Percentiles rank a stretch among this genome's conserved stretches.
These are phyloP conservation scores for Volvox reticuliferus DNA, from an alignment of 139 green algal species.

Conservation along the genomic window DNA sequence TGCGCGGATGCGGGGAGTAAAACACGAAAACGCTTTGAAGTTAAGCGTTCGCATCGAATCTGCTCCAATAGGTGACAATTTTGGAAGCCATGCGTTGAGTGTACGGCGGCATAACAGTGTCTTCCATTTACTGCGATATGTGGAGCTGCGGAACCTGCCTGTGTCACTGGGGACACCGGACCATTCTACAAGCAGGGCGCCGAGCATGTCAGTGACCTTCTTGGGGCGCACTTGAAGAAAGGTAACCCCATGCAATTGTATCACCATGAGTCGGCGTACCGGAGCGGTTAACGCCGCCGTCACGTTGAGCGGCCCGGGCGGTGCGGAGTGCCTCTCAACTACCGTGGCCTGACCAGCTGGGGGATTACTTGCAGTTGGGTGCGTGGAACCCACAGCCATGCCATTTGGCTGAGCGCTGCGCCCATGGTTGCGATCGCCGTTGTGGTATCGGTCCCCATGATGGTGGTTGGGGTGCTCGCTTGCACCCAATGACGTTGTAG, in stretches of 20 bases:
- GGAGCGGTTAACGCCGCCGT: background rate
- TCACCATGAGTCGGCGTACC: background rate
- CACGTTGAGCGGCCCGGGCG: background rate
- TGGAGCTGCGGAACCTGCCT: too few species aligned
- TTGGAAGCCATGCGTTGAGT: background rate
- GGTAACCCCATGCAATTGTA: background rate
- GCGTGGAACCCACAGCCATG: background rate
- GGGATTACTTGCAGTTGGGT: background rate
- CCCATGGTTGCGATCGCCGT: slow-evolving; percentile 5
- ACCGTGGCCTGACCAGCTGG: background rate
- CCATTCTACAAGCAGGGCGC: too few species aligned
- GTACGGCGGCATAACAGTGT: background rate
- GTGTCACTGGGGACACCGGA: background rate
- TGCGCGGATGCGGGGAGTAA: background rate
- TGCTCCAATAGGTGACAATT: background rate
- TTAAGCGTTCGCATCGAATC: background rate
- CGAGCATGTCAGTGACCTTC: background rate
- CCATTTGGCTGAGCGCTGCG: background rate
- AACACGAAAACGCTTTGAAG: background rate
- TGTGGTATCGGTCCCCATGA: background rate
- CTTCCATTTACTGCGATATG: background rate
- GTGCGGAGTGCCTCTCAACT: background rate
- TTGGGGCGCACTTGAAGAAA: background rate
- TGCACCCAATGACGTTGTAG: background rate
- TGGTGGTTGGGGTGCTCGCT: background rate